A percentile compares a stretch with the other conserved stretches of the same genome.
Evolutionary conservation across 306 rosid genomes (phyloP).

Genomic region (Prunus davidiana): DNA sequence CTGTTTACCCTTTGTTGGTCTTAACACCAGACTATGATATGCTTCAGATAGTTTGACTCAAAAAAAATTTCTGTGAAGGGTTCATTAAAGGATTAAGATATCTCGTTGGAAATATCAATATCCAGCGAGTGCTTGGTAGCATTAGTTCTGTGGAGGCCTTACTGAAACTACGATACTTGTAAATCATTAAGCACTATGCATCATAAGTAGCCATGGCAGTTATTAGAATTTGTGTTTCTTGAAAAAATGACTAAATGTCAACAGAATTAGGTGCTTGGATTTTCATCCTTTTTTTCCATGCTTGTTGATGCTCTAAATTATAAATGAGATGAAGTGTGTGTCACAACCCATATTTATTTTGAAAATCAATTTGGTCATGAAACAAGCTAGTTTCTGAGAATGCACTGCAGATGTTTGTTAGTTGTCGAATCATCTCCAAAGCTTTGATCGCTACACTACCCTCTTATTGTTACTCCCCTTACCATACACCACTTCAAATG

Average conservation of each 20-base stretch:
- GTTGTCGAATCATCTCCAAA: neutral
- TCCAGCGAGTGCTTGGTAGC: neutral
- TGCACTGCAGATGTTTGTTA: neutral
- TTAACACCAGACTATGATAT: neutral
- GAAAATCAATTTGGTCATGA: neutral
- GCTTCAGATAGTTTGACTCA: neutral
- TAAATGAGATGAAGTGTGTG: neutral
- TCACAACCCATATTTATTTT: neutral
- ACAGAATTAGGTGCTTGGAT: slow-evolving; percentile 1
- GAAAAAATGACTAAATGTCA: neutral
- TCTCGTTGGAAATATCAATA: neutral
- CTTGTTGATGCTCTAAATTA: neutral
- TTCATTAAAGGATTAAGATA: neutral
- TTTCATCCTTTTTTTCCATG: neutral
- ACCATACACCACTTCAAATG: too few relatives aligned
- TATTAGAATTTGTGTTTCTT: neutral
- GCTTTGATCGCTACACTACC: too few relatives aligned
- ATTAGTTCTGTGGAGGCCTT: neutral
- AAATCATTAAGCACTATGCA: neutral
- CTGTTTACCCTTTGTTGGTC: neutral
- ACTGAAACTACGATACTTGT: neutral
- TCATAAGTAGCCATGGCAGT: neutral
- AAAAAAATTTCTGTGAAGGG: neutral
- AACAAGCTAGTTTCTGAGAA: neutral
- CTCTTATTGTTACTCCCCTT: too few relatives aligned